Base-by-base conservation (phyloP, 2,329 filamentous ascomycete genomes). In the Arthrocladium fulminans region DNA sequence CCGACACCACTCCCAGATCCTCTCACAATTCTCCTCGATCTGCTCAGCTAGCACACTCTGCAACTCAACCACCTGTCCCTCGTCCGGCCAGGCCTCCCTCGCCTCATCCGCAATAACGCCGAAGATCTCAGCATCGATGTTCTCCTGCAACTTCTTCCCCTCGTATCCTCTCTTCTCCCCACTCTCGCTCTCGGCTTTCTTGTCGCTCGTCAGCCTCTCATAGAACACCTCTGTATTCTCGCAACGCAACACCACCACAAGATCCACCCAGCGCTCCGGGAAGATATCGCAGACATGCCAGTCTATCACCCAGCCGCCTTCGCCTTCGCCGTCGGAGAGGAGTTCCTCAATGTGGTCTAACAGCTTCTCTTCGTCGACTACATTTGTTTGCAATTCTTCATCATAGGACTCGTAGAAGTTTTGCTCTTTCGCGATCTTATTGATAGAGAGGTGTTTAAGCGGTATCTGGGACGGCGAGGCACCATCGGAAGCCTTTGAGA, bases 231-330 rank as follows among this genome's bases (percentile, higher is more conserved):
- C 80, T 15, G 87, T 88, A 58, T 92, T 81, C 48, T 86, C 87
- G 52, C 69, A 72, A 39, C 92, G 77, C 54, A 98, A 67, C 48
- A 98, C 92, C 3, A 97, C 85, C 1, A 98, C 89, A 2, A 98
- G 77, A 65, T 98, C 92, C 62, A 98, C 84, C 87, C 89, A 94
- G 61, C 84, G 84, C 63, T 85, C 82, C 2, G 92, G 92, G 62
- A 97, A 97, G 19, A 97, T 70, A 61, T 97, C 92, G 70, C 90
- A 97, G 2, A 89, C 90, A 68, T 98, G 92, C 90, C 92, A 98
- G 70, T 98, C 92, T 61, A 98, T 85, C 58, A 98, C 81, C 66
- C 81, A 86, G 17, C 92, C 92, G 49, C 90, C 90, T 17, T 77
- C 69, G 15, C 53, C 58, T 9, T 47, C 51, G 34, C 57, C 57